Conservation (phyloP, 2,329 filamentous ascomycete species). For the Phaeosphaeriaceae sp. region DNA sequence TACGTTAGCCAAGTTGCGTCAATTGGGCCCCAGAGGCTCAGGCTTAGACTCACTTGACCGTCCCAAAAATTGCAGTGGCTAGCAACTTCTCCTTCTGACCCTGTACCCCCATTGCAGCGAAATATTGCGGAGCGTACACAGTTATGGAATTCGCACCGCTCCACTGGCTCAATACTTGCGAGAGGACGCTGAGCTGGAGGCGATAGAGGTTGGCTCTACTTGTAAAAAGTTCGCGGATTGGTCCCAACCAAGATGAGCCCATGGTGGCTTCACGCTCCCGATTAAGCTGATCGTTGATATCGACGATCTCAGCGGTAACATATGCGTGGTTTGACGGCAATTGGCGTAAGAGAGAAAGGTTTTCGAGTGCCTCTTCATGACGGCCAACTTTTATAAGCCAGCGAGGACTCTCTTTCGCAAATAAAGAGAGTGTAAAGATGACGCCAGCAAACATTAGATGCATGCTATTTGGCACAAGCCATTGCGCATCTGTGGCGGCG, state of each 20-base stretch:
- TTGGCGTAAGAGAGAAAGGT: constrained; percentile 65
- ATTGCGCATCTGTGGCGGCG: constrained; percentile 49
- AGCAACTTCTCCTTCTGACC: constrained; percentile 73
- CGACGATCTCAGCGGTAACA: constrained; percentile 65
- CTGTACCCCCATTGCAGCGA: constrained; percentile 64
- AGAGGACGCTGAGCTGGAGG: constrained; percentile 70
- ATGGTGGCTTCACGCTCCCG: constrained; percentile 74
- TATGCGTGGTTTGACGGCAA: constrained; percentile 67
- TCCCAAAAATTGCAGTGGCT: constrained; percentile 76
- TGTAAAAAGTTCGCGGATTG: constrained; percentile 72
- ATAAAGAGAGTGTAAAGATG: constrained; percentile 72
- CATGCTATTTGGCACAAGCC: constrained; percentile 73
- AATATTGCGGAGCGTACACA: constrained; percentile 76
- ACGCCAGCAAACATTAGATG: constrained; percentile 79
- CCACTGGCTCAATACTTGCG: constrained; percentile 77
- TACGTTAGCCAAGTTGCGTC: not conserved
- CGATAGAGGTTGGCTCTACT: constrained; percentile 74
- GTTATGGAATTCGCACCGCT: constrained; percentile 76
- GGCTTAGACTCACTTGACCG: constrained; percentile 45
- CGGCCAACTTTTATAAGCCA: constrained; percentile 71
- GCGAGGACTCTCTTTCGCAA: constrained; percentile 73
- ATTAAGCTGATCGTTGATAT: constrained; percentile 70
- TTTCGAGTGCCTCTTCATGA: constrained; percentile 62
- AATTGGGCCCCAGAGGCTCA: not conserved
- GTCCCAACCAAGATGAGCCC: constrained; percentile 68